Conservation (phyloP, 2,329 filamentous ascomycete species). For the Hymenoscyphus infarciens region DNA sequence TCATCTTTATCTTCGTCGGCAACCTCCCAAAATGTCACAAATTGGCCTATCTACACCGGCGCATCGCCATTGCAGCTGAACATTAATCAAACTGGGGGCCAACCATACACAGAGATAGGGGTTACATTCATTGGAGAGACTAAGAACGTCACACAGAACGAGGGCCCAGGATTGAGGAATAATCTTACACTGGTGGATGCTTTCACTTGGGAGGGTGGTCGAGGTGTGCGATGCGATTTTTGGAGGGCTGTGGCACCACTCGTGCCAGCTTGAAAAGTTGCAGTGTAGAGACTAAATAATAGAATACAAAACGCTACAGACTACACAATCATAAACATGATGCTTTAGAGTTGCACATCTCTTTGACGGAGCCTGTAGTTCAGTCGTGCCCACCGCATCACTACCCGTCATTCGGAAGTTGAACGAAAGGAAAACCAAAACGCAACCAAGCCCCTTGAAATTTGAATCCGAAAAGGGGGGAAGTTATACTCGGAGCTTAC, state of each 20-base stretch:
- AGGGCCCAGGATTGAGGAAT: constrained; percentile 15
- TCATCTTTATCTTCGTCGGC: background rate
- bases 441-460: too few species aligned
- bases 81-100: constrained; percentile 19
- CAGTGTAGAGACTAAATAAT: too few species aligned
- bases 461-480: too few species aligned
- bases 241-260: constrained; percentile 14
- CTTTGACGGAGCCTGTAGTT: too few species aligned
- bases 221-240: constrained; percentile 20
- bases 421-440: too few species aligned
- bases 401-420: too few species aligned
- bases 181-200: constrained; percentile 15
- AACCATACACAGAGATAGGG: background rate
- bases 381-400: too few species aligned
- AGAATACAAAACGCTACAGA: too few species aligned
- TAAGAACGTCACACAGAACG: constrained; percentile 1
- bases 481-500: too few species aligned
- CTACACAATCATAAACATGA: too few species aligned
- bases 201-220: constrained; percentile 14
- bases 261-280: constrained; percentile 15
- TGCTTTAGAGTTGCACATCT: too few species aligned
- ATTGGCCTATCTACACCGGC: constrained; percentile 14
- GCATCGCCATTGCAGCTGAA: constrained; percentile 13
- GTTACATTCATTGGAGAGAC: background rate
- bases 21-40: background rate